Base-by-base conservation (phyloP, 352 stramenopile genomes). In the Peronospora belbahrii region DNA sequence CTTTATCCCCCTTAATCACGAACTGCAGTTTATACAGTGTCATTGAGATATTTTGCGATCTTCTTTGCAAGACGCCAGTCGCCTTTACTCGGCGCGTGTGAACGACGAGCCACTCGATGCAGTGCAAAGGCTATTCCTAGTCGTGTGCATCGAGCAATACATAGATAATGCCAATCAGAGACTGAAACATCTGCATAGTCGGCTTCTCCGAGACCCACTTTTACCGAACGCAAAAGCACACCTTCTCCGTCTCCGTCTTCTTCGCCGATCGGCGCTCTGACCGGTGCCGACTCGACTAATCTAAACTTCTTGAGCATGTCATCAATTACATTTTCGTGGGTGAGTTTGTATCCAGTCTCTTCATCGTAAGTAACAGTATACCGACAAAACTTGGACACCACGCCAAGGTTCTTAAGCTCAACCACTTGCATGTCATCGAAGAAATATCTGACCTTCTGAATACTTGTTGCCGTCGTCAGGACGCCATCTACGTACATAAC, bases 161-260 rank as follows among this genome's bases (percentile, higher is more conserved):
- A 76, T 2, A 73, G 36, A 76, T 40, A 7, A 48, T 72, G 0
- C 57, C 61, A 0, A 70, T 43, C 4, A 78, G 11, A 0, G 65
- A 69, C 53, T 67, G 60, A 15, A 74, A 68, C 6, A 14, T 61
- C 27, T 37, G 40, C 4, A 63, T 20, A 0, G 48, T 61, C 8
- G 55, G 59, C 0, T 8, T 4, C 13, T 17, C 4, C 30, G 3
- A 38, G 7, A 27, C 1, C 6, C 11, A 27, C 23, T 7, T 11
- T 14, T 20, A 8, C 7, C 24, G 10, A 33, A 10, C 34, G 49
- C 30, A 63, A 30, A 9, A 55, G 18, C 1, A 57, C 43, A 25
- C 37, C 38, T 0, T 25, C 8, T 1, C 31, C 22, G 2, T n/a
- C 31, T 6, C 24, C 38, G 7, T 45, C 4, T 1, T 53, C 51